phyloP scores from a whole-genome alignment of 2,329 filamentous ascomycete species.

The Fusarium lateritium region DNA sequence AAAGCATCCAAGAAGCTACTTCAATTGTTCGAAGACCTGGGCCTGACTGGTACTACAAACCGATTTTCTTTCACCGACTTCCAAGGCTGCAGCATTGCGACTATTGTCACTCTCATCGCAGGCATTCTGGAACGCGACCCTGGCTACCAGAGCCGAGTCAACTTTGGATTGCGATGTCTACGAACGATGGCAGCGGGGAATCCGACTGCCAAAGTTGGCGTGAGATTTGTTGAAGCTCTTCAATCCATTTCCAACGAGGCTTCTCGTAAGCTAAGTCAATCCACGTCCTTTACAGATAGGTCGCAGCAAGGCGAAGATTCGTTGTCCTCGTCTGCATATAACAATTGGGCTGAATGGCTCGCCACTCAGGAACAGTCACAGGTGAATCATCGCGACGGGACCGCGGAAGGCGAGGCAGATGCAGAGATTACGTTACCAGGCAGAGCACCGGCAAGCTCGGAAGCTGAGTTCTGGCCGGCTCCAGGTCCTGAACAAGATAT shows the following conservation, averaged over 20 bases:
- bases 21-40: neutral
- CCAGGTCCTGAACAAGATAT: neutral
- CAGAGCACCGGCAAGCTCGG: neutral
- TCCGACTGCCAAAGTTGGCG: conserved; percentile 1
- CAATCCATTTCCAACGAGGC: conserved; percentile 5
- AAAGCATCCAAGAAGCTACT: conserved; percentile 10
- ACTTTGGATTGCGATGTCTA: neutral
- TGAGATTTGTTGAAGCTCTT: conserved; percentile 5
- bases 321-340: neutral
- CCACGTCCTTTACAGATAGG: neutral
- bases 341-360: neutral
- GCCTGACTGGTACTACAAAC: neutral
- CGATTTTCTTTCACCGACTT: conserved; percentile 1
- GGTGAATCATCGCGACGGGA: accelerated
- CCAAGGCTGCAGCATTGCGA: conserved; percentile 7
- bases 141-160: neutral
- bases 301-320: neutral
- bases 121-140: conserved; percentile 1
- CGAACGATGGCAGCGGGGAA: neutral
- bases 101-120: conserved; percentile 4
- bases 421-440: neutral
- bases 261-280: neutral
- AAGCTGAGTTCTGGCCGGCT: neutral
- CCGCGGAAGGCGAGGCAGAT: accelerated
- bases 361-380: neutral